Evolutionary conservation across 176 grass and related monocot genomes (phyloP).

Genomic region (Coix lacrymajobi): DNA sequence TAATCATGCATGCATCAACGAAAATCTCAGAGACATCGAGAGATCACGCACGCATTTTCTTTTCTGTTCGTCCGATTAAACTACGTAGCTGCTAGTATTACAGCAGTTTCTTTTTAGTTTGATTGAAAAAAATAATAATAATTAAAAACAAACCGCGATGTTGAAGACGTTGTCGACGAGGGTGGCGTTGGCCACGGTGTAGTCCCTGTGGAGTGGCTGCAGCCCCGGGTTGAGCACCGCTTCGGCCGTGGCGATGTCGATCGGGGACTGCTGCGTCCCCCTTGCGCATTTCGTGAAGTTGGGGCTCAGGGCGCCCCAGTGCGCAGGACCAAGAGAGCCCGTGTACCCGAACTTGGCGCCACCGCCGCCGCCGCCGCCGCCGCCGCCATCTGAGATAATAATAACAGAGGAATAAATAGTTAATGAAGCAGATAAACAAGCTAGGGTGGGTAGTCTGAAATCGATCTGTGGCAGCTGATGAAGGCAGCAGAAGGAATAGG

Average conservation of each 20-base stretch:
- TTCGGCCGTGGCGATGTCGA: conserved; percentile 47
- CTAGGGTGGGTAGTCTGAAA: neutral
- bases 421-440: neutral
- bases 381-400: neutral
- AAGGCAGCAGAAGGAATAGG: neutral
- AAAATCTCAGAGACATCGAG: neutral
- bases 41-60: neutral
- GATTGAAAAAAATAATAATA: rapidly evolving
- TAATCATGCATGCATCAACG: neutral
- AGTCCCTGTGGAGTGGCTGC: conserved; percentile 48
- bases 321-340: conserved; percentile 40
- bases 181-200: conserved; percentile 55
- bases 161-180: conserved; percentile 71
- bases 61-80: too few relatives aligned
- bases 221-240: conserved; percentile 29
- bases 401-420: neutral
- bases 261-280: conserved; percentile 67
- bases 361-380: too few relatives aligned
- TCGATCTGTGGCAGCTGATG: neutral
- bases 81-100: neutral
- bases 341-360: conserved; percentile 47
- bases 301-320: conserved; percentile 57
- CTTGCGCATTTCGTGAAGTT: conserved; percentile 46
- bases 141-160: conserved; percentile 41
- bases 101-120: too few relatives aligned